Conservation (phyloP, 148 eudicot species). For the Rhododendron ferrugineum region DNA sequence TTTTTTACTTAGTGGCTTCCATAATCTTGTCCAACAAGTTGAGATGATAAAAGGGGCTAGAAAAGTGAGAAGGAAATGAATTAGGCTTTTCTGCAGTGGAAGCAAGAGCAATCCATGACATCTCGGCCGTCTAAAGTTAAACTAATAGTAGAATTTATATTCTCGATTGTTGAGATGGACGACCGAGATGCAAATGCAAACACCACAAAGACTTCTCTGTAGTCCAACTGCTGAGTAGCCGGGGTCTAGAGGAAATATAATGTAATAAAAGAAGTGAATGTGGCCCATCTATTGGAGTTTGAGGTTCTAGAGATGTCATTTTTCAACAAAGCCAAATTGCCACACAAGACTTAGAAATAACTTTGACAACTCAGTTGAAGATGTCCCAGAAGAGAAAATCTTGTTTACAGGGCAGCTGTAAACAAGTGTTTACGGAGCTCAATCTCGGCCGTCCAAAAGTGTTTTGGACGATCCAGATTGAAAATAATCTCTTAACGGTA, state of each 20-base stretch:
- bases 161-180: neutral
- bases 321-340: neutral
- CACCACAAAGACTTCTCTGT: neutral
- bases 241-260: neutral
- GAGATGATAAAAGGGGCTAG: neutral
- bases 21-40: neutral
- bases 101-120: neutral
- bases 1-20: neutral
- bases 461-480: too few species aligned
- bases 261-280: neutral
- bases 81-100: neutral
- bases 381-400: neutral
- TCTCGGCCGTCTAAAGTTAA: neutral
- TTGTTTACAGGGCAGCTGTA: too few species aligned
- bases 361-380: neutral
- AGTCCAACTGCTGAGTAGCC: neutral
- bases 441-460: too few species aligned
- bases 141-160: too few species aligned
- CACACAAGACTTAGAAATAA: neutral
- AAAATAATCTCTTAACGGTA: too few species aligned
- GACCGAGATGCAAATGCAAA: neutral
- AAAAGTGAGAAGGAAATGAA: neutral
- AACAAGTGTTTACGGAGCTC: too few species aligned
- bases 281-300: neutral
- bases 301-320: neutral